Percentiles rank a stretch among this genome's conserved stretches.
Evolutionary conservation across 345 rosid genomes (phyloP).

Genomic region (Syzygium aromaticum): DNA sequence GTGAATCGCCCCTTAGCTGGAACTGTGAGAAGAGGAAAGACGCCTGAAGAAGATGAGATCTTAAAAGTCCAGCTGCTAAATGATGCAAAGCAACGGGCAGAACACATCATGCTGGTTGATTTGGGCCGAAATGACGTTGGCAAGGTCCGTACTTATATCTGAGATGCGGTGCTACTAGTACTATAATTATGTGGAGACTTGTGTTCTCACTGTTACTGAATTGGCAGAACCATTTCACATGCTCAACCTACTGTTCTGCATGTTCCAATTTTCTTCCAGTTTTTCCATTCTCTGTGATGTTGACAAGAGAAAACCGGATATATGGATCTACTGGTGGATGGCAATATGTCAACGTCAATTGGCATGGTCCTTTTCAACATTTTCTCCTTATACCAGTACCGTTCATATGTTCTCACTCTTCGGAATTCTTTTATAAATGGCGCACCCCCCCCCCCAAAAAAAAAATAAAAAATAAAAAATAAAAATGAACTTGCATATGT

Average conservation of each 20-base stretch:
- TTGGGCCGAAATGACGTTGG: constrained; percentile 87
- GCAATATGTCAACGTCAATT: neutral
- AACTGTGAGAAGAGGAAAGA: constrained; percentile 71
- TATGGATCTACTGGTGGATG: neutral
- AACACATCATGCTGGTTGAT: constrained; percentile 90
- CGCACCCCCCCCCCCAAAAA: neutral
- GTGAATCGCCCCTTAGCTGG: constrained; percentile 89
- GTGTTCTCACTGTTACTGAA: neutral
- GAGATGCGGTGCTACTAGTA: neutral
- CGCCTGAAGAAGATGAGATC: constrained; percentile 48
- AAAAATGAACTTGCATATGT: neutral
- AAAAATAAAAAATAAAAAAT: neutral
- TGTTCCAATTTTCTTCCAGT: neutral
- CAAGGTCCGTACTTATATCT: constrained; percentile 28
- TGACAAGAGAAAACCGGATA: neutral
- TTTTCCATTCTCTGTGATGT: neutral
- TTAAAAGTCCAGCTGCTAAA: constrained; percentile 39
- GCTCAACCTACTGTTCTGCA: neutral
- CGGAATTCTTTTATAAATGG: neutral
- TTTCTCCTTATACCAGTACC: neutral
- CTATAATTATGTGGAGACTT: neutral
- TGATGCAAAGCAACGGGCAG: constrained; percentile 80
- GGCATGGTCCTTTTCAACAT: neutral
- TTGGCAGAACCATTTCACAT: neutral
- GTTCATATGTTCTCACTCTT: neutral